Evolutionary conservation across 2,329 filamentous ascomycete genomes (phyloP).

Genomic region (Curvularia spicifera): DNA sequence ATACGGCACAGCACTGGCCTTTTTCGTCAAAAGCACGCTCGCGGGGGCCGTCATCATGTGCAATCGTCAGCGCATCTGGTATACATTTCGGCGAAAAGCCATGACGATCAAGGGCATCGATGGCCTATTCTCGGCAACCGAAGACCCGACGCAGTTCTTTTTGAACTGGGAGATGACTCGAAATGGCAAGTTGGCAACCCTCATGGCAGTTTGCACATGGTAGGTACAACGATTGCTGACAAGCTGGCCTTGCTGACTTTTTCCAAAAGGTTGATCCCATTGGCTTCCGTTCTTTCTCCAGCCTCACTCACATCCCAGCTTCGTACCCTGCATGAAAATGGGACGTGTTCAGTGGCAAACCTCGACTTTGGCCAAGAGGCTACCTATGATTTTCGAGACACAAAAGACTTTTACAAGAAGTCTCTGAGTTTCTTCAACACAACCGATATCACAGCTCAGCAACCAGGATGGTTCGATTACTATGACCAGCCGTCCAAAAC

Average conservation of each 20-base stretch:
- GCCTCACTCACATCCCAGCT: conserved; percentile 45
- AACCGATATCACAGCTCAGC: conserved; percentile 34
- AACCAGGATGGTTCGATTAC: conserved; percentile 44
- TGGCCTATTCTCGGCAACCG: conserved; percentile 46
- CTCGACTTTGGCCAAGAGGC: conserved; percentile 45
- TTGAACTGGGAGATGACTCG: conserved; percentile 45
- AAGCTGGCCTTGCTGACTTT: neutral
- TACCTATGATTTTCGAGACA: conserved; percentile 40
- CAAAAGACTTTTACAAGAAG: conserved; percentile 26
- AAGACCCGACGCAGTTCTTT: conserved; percentile 45
- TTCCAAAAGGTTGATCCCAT: conserved; percentile 41
- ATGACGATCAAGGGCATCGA: conserved; percentile 50
- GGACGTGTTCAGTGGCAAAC: conserved; percentile 37
- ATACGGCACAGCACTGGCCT: conserved; percentile 48
- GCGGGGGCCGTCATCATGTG: conserved; percentile 45
- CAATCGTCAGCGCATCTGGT: conserved; percentile 50
- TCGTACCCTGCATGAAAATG: conserved; percentile 18
- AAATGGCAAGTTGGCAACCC: conserved; percentile 46
- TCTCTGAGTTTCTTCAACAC: conserved; percentile 46
- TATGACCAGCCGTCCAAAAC: conserved; percentile 49
- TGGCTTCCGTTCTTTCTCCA: conserved; percentile 48
- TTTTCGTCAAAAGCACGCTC: conserved; percentile 48
- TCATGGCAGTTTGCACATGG: conserved; percentile 47
- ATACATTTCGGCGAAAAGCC: conserved; percentile 45
- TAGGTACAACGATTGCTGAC: conserved; percentile 17